Evolutionary conservation across 257 asterid species (phyloP), one percentile per base, ranked within the genome.

Genomic region (Anisodus acutangulus): DNA sequence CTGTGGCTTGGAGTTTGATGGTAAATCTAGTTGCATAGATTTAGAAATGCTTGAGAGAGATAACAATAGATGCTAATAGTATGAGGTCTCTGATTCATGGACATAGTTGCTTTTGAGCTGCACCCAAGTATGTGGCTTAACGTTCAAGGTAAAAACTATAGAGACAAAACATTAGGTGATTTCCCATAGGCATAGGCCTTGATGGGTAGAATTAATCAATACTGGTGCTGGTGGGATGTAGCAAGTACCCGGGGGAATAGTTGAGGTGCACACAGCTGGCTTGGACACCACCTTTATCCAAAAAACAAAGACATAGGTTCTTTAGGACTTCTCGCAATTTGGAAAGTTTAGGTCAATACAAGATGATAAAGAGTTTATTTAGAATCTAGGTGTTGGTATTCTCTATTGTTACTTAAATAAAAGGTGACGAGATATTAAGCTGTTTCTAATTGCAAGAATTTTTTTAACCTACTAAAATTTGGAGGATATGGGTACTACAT

Each of bases 391-490:
- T 41, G 79, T 47, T 70, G 9, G 4, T 41, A 31, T 31, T 31
- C 35, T 31, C 35, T 31, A 31, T 41, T 70, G 79, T 17, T 70
- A 43, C 35, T 19, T 17, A 4, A 43, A 43, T 8, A 43, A 5
- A 4, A 41, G 79, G 35, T 17, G 19, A 17, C 43, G 79, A 17
- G 79, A n/a, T 55, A 43, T 43, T 43, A 2, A 70, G 17, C 37
- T 70, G 37, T 43, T 70, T 70, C 4, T 43, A 43, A 70, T 55
- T 17, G 79, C 17, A 70, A 9, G 55, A 43, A 43, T 17, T 43
- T 43, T 67, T 70, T 70, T 70, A 17, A 70, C 79, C 37, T 70
- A 70, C 55, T 17, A 43, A 31, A 70, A 70, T 43, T 47, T 70
- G 79, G 3, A 70, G 16, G 79, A 72, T 72, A 19, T n/a, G 41